Conservation (phyloP, 352 stramenopile species). For the Pythium brachiatum region DNA sequence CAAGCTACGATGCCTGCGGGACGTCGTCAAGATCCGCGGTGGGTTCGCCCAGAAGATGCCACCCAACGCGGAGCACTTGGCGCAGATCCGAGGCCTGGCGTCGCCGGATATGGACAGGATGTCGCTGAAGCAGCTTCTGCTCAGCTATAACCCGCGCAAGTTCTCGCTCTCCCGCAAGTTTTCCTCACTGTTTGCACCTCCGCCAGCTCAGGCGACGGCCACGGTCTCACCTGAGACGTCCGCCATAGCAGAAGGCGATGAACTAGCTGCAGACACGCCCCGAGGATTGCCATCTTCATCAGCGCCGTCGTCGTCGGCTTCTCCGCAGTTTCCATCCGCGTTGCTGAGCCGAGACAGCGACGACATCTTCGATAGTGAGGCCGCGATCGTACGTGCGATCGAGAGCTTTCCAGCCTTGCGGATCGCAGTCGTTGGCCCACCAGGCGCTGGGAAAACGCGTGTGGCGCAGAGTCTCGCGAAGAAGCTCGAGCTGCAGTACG, state of each 20-base stretch:
- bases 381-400: slow-evolving; percentile 36
- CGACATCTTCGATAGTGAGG: slow-evolving; percentile 44
- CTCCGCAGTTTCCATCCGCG: slow-evolving; percentile 11
- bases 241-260: not conserved
- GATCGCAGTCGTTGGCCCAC: slow-evolving; percentile 55
- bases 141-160: slow-evolving; percentile 73
- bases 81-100: slow-evolving; percentile 40
- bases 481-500: slow-evolving; percentile 44
- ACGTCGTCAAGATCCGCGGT: slow-evolving; percentile 51
- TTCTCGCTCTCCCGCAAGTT: slow-evolving; percentile 66
- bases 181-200: slow-evolving; percentile 31
- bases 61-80: slow-evolving; percentile 43
- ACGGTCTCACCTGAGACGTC: not conserved
- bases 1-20: slow-evolving; percentile 34
- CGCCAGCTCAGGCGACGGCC: not conserved
- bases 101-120: slow-evolving; percentile 48
- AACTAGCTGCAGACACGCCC: not conserved
- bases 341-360: slow-evolving; percentile 29
- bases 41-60: slow-evolving; percentile 56
- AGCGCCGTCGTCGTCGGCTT: not conserved
- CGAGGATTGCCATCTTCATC: not conserved
- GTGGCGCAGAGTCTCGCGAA: slow-evolving; percentile 44
- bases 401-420: slow-evolving; percentile 42
- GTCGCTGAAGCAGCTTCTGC: slow-evolving; percentile 75
- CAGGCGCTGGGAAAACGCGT: slow-evolving; percentile 52